Evolutionary conservation across 75 land plant species (phyloP).

Genomic region (Picea glauca): DNA sequence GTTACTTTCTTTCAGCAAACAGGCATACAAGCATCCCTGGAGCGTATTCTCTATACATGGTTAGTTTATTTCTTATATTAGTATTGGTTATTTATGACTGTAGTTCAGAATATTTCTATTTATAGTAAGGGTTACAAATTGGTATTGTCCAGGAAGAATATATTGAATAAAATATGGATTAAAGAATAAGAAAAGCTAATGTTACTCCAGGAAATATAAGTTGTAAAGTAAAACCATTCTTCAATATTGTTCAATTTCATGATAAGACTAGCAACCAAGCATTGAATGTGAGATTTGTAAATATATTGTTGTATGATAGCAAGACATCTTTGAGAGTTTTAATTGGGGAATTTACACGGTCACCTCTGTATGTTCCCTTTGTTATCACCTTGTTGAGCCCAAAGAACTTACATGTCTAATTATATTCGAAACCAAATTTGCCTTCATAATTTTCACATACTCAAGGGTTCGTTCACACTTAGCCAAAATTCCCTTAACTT

Average conservation of each 20-base stretch:
- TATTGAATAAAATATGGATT: not conserved
- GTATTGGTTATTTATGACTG: not conserved
- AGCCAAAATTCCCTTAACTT: too few species aligned
- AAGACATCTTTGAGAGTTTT: too few species aligned
- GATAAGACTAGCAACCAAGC: not conserved
- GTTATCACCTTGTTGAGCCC: too few species aligned
- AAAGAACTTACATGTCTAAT: too few species aligned
- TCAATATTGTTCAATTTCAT: not conserved
- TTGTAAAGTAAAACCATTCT: not conserved
- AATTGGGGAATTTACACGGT: too few species aligned
- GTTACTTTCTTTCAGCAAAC: constrained; percentile 92
- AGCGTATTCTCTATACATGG: constrained; percentile 94
- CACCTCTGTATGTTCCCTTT: too few species aligned
- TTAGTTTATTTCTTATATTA: constrained; percentile 14
- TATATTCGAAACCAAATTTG: too few species aligned
- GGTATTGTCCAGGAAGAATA: not conserved
- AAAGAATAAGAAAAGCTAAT: not conserved
- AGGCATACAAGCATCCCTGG: constrained; percentile 81
- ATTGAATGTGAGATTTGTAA: not conserved
- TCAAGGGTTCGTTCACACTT: too few species aligned
- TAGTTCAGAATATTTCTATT: not conserved
- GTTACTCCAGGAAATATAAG: not conserved
- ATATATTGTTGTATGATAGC: not conserved
- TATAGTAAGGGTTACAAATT: not conserved
- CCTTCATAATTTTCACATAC: too few species aligned